Evolutionary conservation across 257 asterid species (phyloP).

Genomic region (Capsicum baccatum): DNA sequence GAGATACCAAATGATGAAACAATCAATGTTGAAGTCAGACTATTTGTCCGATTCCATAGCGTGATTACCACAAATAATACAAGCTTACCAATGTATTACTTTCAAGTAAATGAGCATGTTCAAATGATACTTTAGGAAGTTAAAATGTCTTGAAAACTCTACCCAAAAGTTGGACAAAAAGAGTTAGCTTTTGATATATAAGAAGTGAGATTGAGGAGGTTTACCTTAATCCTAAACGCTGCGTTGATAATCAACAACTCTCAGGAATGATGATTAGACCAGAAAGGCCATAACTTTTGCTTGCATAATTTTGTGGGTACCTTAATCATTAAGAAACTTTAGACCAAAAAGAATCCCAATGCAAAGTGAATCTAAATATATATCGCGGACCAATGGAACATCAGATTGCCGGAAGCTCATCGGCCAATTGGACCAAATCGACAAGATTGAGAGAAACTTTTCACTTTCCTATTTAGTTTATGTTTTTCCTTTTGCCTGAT

Average conservation of each 20-base stretch:
- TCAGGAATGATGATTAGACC: neutral
- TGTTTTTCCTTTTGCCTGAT: no score
- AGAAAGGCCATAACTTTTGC: neutral
- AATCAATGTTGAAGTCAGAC: neutral
- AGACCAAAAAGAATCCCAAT: no score
- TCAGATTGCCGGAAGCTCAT: no score
- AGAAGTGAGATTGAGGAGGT: neutral
- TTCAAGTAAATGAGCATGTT: neutral
- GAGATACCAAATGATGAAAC: neutral
- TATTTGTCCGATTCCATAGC: neutral
- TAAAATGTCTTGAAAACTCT: neutral
- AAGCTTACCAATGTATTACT: neutral
- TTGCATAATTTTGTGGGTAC: neutral
- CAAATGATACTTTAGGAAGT: neutral
- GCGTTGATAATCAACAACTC: neutral
- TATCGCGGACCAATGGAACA: neutral
- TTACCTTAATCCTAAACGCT: neutral
- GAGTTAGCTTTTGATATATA: neutral
- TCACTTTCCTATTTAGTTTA: no score
- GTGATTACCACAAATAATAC: neutral
- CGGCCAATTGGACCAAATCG: no score
- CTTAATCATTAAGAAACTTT: neutral
- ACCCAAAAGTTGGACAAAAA: neutral
- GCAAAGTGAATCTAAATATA: neutral
- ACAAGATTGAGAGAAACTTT: no score